These are phyloP conservation scores for Starmerella cellae DNA, from an alignment of 805 yeast genomes.

Conservation along the genomic window DNA sequence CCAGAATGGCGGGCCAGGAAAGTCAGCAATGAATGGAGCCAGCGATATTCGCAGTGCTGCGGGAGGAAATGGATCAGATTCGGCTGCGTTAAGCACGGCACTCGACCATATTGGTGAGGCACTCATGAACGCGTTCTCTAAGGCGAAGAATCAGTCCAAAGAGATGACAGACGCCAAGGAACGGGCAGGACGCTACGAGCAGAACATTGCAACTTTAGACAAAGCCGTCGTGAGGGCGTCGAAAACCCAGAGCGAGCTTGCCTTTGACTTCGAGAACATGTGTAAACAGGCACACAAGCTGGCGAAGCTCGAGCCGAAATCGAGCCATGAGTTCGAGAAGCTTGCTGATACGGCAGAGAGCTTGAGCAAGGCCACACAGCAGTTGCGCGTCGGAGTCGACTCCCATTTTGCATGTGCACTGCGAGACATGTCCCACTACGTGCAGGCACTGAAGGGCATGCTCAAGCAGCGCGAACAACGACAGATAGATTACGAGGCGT, in stretches of 20 bases:
- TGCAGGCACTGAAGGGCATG: conserved; percentile 48
- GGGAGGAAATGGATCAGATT: neutral
- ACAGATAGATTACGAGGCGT: conserved; percentile 78
- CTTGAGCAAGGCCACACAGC: conserved; percentile 33
- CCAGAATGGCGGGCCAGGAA: neutral
- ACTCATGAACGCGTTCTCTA: conserved; percentile 85
- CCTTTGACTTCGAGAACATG: conserved; percentile 59
- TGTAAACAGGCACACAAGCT: conserved; percentile 56
- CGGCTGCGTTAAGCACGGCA: conserved; percentile 7
- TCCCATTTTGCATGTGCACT: conserved; percentile 69
- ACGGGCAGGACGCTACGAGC: conserved; percentile 70
- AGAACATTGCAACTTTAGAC: conserved; percentile 67
- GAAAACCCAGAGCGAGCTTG: conserved; percentile 57
- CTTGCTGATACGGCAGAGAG: conserved; percentile 39
- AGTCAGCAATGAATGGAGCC: too few relatives aligned
- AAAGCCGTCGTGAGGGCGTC: conserved; percentile 60
- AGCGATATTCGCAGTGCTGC: conserved; percentile 1
- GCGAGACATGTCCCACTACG: conserved; percentile 77
- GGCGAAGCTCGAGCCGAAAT: conserved; percentile 41
- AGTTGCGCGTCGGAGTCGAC: conserved; percentile 45
- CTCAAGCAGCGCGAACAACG: conserved; percentile 81
- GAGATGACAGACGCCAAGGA: conserved; percentile 77
- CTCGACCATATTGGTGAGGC: conserved; percentile 75
- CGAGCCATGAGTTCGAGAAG: conserved; percentile 29
- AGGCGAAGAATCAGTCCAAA: conserved; percentile 46